Percentiles rank a stretch among this genome's conserved stretches.
These are phyloP conservation scores for Lasiodiplodia theobromae DNA, from an alignment of 2,329 filamentous ascomycete genomes.

Conservation along the genomic window DNA sequence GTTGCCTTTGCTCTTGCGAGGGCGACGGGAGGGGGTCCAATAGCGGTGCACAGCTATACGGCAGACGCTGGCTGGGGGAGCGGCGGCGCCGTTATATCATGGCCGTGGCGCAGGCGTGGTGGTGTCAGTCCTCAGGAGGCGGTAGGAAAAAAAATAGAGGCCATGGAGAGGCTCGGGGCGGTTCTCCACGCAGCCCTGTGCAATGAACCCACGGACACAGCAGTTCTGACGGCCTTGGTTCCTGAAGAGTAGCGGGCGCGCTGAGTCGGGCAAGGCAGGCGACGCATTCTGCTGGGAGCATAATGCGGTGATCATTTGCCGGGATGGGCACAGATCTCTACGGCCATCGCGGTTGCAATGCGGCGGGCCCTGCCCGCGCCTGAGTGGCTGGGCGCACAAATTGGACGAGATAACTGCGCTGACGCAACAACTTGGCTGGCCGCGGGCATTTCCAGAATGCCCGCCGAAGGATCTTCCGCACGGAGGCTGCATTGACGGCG, in stretches of 20 bases:
- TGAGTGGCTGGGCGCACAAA: slow-evolving; percentile 51
- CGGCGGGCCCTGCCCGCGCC: slow-evolving; percentile 43
- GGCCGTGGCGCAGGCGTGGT: slow-evolving; percentile 36
- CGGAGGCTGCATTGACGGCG: slow-evolving; percentile 30
- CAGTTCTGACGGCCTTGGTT: slow-evolving; percentile 51
- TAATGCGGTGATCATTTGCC: slow-evolving; percentile 54
- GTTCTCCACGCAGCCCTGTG: slow-evolving; percentile 49
- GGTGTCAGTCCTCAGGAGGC: slow-evolving; percentile 24
- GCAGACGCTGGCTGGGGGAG: slow-evolving; percentile 35
- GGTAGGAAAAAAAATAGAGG: slow-evolving; percentile 36
- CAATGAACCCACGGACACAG: slow-evolving; percentile 52
- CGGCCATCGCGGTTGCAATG: slow-evolving; percentile 46
- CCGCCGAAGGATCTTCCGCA: slow-evolving; percentile 50
- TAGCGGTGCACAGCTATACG: slow-evolving; percentile 45
- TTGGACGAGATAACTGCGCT: slow-evolving; percentile 41
- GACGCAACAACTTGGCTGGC: slow-evolving; percentile 38
- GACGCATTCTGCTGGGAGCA: slow-evolving; percentile 53
- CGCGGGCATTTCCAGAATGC: slow-evolving; percentile 47
- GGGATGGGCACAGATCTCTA: slow-evolving; percentile 49
- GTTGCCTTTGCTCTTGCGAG: slow-evolving; percentile 41
- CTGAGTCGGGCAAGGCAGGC: slow-evolving; percentile 51
- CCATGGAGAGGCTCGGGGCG: slow-evolving; percentile 49
- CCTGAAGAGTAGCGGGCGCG: slow-evolving; percentile 50
- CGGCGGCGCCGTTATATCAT: slow-evolving; percentile 46
- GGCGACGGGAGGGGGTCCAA: slow-evolving; percentile 43